Evolutionary conservation across 495 filamentous ascomycete species (phyloP).

Genomic region (Bacidia gigantensis): DNA sequence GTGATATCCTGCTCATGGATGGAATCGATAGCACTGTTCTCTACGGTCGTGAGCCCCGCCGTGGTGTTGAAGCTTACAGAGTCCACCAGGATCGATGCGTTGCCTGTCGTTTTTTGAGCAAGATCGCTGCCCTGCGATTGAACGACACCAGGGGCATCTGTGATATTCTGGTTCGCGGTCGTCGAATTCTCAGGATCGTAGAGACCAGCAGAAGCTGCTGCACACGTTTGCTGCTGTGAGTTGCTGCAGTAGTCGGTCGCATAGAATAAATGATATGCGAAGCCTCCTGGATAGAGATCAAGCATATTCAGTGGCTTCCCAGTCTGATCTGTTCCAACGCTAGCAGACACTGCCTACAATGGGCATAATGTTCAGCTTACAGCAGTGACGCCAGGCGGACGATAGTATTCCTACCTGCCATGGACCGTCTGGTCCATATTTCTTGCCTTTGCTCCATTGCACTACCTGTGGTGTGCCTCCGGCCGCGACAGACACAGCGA

Average conservation of each 20-base stretch:
- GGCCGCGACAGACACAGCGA: too few species aligned
- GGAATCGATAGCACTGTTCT: slow-evolving; percentile 1
- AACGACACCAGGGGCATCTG: neutral
- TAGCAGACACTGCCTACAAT: slow-evolving; percentile 4
- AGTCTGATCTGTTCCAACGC: slow-evolving; percentile 1
- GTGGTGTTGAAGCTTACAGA: neutral
- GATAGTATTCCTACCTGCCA: slow-evolving; percentile 2
- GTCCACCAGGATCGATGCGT: slow-evolving; percentile 4
- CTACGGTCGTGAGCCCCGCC: neutral
- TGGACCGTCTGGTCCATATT: slow-evolving; percentile 14
- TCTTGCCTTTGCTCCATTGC: slow-evolving; percentile 9
- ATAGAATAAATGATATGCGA: slow-evolving; percentile 3
- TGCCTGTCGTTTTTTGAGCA: neutral
- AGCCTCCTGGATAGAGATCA: slow-evolving; percentile 11
- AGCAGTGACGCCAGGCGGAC: neutral
- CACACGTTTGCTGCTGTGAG: neutral
- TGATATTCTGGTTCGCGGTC: slow-evolving; percentile 1
- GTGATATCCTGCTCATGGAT: neutral
- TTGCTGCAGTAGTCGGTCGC: neutral
- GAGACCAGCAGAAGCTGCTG: slow-evolving; percentile 4
- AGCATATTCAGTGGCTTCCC: slow-evolving; percentile 2
- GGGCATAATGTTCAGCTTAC: neutral
- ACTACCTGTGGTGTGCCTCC: neutral
- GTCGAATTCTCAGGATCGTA: neutral
- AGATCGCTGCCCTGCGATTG: slow-evolving; percentile 2